Conservation (phyloP, 1,284 basidiomycete species). For the Inonotus hispidus region DNA sequence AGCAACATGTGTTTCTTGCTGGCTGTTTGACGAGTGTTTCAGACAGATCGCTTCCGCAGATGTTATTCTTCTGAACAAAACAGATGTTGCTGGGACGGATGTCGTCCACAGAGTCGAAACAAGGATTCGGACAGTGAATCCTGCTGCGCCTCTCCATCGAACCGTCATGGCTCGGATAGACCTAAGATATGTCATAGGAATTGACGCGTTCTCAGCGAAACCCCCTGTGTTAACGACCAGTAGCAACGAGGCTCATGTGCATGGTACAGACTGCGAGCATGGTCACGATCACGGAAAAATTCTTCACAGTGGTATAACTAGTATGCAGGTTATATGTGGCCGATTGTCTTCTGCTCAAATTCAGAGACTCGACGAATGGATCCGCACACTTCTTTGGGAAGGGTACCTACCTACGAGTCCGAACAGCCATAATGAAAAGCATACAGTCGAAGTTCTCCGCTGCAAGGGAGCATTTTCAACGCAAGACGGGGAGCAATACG, state of each 20-base stretch:
- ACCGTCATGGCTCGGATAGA: slow-evolving; percentile 69
- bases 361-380: slow-evolving; percentile 65
- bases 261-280: slow-evolving; percentile 28
- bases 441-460: slow-evolving; percentile 58
- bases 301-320: slow-evolving; percentile 69
- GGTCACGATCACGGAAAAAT: slow-evolving; percentile 35
- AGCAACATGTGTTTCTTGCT: too few relatives aligned
- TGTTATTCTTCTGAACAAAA: slow-evolving; percentile 86
- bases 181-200: slow-evolving; percentile 68
- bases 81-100: slow-evolving; percentile 57
- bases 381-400: slow-evolving; percentile 79
- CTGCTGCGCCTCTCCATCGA: slow-evolving; percentile 64
- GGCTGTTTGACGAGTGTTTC: too few relatives aligned
- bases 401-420: slow-evolving; percentile 30
- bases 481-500: slow-evolving; percentile 49
- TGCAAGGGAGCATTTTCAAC: slow-evolving; percentile 75
- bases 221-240: slow-evolving; percentile 17
- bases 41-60: slow-evolving; percentile 91
- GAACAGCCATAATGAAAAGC: slow-evolving; percentile 21
- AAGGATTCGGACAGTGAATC: slow-evolving; percentile 69
- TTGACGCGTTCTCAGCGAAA: slow-evolving; percentile 63
- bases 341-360: slow-evolving; percentile 42
- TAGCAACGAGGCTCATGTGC: slow-evolving; percentile 21
- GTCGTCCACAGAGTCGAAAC: slow-evolving; percentile 43
- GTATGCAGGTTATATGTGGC: slow-evolving; percentile 64